These are phyloP conservation scores for Cytospora mali DNA, from an alignment of 2,329 filamentous ascomycete genomes.

Conservation along the genomic window DNA sequence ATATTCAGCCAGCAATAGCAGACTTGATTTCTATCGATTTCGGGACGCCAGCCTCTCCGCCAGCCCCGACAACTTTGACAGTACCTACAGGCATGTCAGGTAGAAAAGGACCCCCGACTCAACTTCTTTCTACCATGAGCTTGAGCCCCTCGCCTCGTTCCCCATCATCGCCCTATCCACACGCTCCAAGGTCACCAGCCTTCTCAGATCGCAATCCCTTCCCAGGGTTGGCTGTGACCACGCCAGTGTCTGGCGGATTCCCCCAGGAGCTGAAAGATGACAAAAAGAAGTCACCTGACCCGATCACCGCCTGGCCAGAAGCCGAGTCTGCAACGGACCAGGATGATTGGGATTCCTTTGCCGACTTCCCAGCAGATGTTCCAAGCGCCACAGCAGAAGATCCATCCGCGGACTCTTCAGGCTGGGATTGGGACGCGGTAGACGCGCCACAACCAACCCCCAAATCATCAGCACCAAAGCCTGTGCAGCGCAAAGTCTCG, in stretches of 20 bases:
- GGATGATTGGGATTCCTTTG: constrained; percentile 56
- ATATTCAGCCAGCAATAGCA: constrained; percentile 27
- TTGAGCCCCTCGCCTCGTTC: constrained; percentile 32
- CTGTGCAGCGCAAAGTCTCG: constrained; percentile 26
- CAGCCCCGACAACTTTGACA: constrained; percentile 31
- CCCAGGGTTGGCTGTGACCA: constrained; percentile 47
- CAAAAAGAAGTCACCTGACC: constrained; percentile 37
- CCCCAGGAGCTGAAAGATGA: constrained; percentile 35
- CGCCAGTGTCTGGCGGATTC: constrained; percentile 38
- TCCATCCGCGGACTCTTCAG: constrained; percentile 31
- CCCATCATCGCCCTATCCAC: constrained; percentile 43
- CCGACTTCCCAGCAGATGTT: constrained; percentile 43
- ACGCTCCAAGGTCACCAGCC: constrained; percentile 50
- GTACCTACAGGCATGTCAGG: constrained; percentile 36
- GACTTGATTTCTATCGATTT: constrained; percentile 42
- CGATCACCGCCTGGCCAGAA: constrained; percentile 29
- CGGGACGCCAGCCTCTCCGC: constrained; percentile 14
- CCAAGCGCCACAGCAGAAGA: constrained; percentile 27
- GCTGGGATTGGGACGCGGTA: constrained; percentile 56
- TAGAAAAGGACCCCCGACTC: constrained; percentile 35
- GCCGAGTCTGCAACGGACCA: constrained; percentile 34
- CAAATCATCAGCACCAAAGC: constrained; percentile 26
- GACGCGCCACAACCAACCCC: constrained; percentile 36
- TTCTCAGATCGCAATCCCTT: constrained; percentile 55
- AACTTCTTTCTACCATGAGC: constrained; percentile 37